Base-by-base conservation (phyloP, 441 rosid species). In the Pelargonium australe region DNA sequence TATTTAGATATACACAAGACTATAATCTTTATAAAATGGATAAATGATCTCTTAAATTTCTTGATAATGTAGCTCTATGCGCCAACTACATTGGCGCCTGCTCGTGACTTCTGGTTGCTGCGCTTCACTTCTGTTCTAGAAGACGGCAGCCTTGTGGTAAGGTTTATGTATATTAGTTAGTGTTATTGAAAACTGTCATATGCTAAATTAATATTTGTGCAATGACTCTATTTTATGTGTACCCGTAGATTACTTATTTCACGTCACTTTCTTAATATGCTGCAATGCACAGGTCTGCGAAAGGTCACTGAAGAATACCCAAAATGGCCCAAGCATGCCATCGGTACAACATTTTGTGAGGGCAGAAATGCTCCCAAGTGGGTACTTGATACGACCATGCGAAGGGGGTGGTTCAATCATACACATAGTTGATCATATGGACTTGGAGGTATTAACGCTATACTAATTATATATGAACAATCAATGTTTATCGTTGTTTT, bases 331-430 rank as follows among this genome's bases (percentile, higher is more conserved):
- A 63, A 87, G 78, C 73, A 73, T 91, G 60, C 85, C 88, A 16
- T 79, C 93, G 53, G 87, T 93, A 70, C 74, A 89, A 72, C 97
- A 92, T 80, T 92, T 92, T 77, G 95, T 95, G 70, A 90, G 99
- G 75, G 99, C 91, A 25, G 99, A 92, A 82, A 83, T 88, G 90
- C 95, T 89, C 70, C 95, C 99, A 13, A 87, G 98, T 79, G 99
- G 99, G 7, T 92, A 90, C 78, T 73, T 95, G 77, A 92, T 95
- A 70, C 88, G 99, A 16, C 96, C 98, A 2, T 92, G 99, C 75
- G 98, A 95, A 7, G 99, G 97, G 71, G 99, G 99, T 53, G 99
- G 99, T 67, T 95, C 99, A 7, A 92, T 95, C 72, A 90, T 95
- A 63, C 99, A 92, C 77, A 92, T 95, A 28, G 99, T 95, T 0